Evolutionary conservation across 2,329 filamentous ascomycete species (phyloP).

Genomic region (Scytalidium sp.): DNA sequence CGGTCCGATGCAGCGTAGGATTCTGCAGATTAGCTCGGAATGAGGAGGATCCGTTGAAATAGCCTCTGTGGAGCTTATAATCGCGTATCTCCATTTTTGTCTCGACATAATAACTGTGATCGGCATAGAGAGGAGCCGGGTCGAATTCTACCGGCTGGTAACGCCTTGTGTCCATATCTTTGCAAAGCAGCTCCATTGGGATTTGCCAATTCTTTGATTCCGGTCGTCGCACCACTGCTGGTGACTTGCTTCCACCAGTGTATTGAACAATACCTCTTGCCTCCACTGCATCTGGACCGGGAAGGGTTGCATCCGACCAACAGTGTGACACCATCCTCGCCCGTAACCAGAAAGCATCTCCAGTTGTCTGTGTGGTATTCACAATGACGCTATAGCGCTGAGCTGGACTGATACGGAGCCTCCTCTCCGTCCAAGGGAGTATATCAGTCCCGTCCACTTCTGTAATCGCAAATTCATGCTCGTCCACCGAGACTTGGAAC

Average conservation of each 20-base stretch:
- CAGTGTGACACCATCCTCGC: conserved; percentile 60
- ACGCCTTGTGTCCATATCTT: conserved; percentile 34
- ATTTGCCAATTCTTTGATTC: conserved; percentile 40
- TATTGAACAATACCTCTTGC: conserved; percentile 50
- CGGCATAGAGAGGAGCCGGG: conserved; percentile 42
- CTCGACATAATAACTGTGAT: conserved; percentile 51
- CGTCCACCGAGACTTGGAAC: conserved; percentile 69
- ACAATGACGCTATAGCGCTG: conserved; percentile 69
- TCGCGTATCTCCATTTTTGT: conserved; percentile 58
- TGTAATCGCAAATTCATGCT: conserved; percentile 61
- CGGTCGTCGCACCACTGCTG: conserved; percentile 11
- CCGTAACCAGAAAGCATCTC: conserved; percentile 60
- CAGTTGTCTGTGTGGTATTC: conserved; percentile 52
- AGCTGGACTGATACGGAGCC: conserved; percentile 65
- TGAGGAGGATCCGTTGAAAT: conserved; percentile 51
- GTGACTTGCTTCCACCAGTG: conserved; percentile 8
- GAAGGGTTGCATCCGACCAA: conserved; percentile 49
- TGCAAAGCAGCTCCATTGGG: conserved; percentile 28
- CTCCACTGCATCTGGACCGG: conserved; percentile 40
- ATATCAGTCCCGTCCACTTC: conserved; percentile 70
- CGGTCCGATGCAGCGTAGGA: conserved; percentile 48
- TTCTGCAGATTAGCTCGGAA: conserved; percentile 45
- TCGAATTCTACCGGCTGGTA: conserved; percentile 42
- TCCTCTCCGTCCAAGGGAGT: conserved; percentile 53
- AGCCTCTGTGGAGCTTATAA: conserved; percentile 55